A percentile compares a stretch with the other conserved stretches of the same genome.
Conservation (phyloP, 1,284 basidiomycete genomes). For the Quambalaria eucalypti region DNA sequence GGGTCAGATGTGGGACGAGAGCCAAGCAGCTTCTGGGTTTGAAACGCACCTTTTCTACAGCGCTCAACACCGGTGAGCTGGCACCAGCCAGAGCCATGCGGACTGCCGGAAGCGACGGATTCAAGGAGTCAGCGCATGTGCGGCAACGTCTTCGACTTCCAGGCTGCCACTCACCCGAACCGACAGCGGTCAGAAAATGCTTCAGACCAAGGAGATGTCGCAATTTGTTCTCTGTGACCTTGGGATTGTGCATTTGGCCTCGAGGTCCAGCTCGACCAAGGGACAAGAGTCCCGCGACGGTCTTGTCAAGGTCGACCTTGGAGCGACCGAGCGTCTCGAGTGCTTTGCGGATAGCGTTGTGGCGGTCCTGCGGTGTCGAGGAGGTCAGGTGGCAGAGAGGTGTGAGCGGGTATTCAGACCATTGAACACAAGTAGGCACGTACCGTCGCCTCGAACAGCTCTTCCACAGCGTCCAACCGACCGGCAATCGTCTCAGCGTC, state of each 20-base stretch:
- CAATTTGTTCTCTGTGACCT: too few relatives aligned
- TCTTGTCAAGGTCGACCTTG: conserved; percentile 6
- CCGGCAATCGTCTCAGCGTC: neutral
- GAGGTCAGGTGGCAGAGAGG: neutral
- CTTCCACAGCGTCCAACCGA: conserved; percentile 5
- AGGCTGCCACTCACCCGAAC: too few relatives aligned
- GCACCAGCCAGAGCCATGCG: neutral
- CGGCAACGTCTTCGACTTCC: too few relatives aligned
- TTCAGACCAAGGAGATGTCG: too few relatives aligned
- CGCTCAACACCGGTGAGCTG: neutral
- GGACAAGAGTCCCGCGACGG: conserved; percentile 3
- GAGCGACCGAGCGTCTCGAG: neutral
- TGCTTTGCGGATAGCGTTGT: neutral
- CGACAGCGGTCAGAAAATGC: too few relatives aligned
- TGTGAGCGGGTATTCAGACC: neutral
- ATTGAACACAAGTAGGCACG: neutral
- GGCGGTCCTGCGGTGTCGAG: neutral
- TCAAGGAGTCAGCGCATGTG: too few relatives aligned
- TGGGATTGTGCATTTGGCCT: too few relatives aligned
- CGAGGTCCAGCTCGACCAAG: neutral
- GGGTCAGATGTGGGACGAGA: neutral
- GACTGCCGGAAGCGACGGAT: neutral
- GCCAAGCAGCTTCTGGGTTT: neutral
- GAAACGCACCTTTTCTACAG: neutral
- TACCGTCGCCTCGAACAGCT: neutral